Conservation (phyloP, 1,284 basidiomycete species). For the Mycena sp. region DNA sequence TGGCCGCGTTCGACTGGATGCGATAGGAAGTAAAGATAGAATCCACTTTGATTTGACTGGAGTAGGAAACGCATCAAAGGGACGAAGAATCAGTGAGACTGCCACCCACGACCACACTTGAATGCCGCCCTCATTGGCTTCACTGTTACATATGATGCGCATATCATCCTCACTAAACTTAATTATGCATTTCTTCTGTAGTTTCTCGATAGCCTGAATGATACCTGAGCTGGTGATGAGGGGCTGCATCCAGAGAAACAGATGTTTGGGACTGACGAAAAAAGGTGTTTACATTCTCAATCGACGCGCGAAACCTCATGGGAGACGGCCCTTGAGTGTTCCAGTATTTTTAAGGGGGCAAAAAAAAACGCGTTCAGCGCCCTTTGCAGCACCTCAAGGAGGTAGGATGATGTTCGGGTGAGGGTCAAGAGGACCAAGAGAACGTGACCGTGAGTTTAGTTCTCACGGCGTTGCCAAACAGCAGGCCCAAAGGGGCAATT, state of each 20-base stretch:
- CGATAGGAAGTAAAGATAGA: slow-evolving; percentile 85
- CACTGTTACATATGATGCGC: no score
- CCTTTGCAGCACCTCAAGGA: no score
- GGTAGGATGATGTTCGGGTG: background rate
- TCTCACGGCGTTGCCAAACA: no score
- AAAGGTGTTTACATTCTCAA: no score
- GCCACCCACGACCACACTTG: no score
- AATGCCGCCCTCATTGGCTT: no score
- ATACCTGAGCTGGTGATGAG: slow-evolving; percentile 61
- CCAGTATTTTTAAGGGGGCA: no score
- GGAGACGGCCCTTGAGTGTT: no score
- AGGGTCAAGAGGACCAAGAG: no score
- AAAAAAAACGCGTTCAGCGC: no score
- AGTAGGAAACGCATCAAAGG: slow-evolving; percentile 7
- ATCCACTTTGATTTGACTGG: slow-evolving; percentile 69
- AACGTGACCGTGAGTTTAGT: slow-evolving; percentile 5
- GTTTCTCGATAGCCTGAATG: slow-evolving; percentile 80
- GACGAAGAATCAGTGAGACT: slow-evolving; percentile 42
- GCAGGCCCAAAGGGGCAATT: no score
- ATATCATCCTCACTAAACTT: no score
- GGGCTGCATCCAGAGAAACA: background rate
- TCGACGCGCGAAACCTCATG: slow-evolving; percentile 75
- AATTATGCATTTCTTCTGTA: slow-evolving; percentile 88
- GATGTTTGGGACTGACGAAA: slow-evolving; percentile 65
- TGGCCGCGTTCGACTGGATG: slow-evolving; percentile 87